Evolutionary conservation across 805 yeast genomes (phyloP), one percentile per base, ranked within the genome.

Genomic region (Torulaspora franciscae): DNA sequence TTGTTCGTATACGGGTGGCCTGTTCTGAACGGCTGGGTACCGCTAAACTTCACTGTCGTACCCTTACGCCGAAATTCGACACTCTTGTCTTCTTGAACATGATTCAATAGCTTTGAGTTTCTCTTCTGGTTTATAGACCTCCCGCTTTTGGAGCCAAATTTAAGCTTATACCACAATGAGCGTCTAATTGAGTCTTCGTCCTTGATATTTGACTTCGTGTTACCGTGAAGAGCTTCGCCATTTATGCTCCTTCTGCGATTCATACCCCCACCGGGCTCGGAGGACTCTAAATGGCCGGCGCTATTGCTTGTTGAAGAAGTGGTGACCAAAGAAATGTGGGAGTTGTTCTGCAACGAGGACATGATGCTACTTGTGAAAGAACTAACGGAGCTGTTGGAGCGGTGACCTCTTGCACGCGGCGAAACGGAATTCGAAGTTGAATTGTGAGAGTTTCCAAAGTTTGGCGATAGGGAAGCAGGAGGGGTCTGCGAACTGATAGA

Each of bases 1-100:
- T 78, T 76, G 58, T 77, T 82, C 32, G 80, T 78, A 37, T 66
- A 62, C 2, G 93, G 93, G 58, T 85, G 89, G 2, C 64, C 30
- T 6, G 45, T 45, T 30, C 30, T 45, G 35, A 35, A 40, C 5
- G 45, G 42, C 24, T 37, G 48, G 3, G 33, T 15, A 7, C 32
- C 26, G 7, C 28, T 33, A 23, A 45, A 45, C 34, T 45, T 45
- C 13, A 45, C 42, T 17, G 32, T 11, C 4, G 37, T 36, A 13
- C 23, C 28, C 25, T 17, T 33, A 27, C 39, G 47, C 3, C 22
- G 36, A 4, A 13, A n/a, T 14, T 39, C 47, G 4, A 22, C n/a
- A 13, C 22, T 38, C 11, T 33, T 23, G 14, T 39, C 29, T 14
- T 15, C 14, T 15, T 13, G n/a, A 8, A 22, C 25, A 11, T 23